Base-by-base conservation (phyloP, 305 asterid species). In the Ilex paraguariensis region DNA sequence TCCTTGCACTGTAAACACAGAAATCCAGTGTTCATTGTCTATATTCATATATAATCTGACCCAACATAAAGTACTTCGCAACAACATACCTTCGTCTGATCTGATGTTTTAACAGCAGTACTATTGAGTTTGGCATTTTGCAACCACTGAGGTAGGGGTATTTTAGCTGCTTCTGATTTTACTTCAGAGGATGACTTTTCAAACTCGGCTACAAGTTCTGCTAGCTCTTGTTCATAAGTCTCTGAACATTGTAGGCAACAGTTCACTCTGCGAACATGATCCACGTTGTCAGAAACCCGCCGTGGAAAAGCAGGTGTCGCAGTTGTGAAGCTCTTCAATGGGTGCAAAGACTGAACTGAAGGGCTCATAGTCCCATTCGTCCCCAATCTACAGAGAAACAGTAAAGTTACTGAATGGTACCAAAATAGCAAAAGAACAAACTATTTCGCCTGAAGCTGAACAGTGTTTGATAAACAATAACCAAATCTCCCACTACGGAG, bases 111-210 rank as follows among this genome's bases (percentile, higher is more conserved):
- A 54, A 69, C 71, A 69, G 73, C 15, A 46, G 63, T 49, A 32
- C 49, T 69, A 36, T 74, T 56, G 76, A 74, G 75, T 74, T 85
- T 86, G 9, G 91, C 97, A 58, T 66, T 84, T 72, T 86, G 96
- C 83, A 91, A 57, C 97, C 97, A 89, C 42, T 70, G 86, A 5
- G 95, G 97, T 54, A 89, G 73, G 39, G 88, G 48, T 21, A 87
- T 72, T 56, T 55, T 65, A 28, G 80, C 44, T 8, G 72, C 56
- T 36, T 75, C 86, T 40, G 84, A 73, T 63, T 73, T 83, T 48
- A 75, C 60, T 56, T 80, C 84, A 0, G 81, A 69, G 39, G 78
- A 74, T 17, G 90, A 84, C 79, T 78, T 81, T 76, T 82, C 93
- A 21, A 77, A 42, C 58, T 54, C 75, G 3, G 56, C 56, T 16